Evolutionary conservation across 1,284 basidiomycete species (phyloP), one percentile per base, ranked within the genome.

Genomic region (Erythrobasidium hasegawianum): DNA sequence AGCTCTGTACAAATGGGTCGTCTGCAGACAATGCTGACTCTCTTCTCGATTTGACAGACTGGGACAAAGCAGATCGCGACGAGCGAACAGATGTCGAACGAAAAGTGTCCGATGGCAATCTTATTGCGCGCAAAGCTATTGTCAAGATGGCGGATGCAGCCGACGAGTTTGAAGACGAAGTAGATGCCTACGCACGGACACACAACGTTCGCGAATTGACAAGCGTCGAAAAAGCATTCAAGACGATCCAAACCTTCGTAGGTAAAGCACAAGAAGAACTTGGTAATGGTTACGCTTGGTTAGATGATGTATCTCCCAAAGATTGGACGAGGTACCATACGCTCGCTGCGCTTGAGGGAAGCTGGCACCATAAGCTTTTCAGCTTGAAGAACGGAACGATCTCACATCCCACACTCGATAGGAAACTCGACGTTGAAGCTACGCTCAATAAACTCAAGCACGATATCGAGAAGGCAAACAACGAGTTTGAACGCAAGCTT

Each of bases 261-360:
- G 59, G 24, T 13, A 70, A 71, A 57, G 72, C 71, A 10, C 72
- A 72, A 70, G 66, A 69, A 50, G 72, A 74, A 50, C 69, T 73
- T 24, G 69, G 71, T 0, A 59, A 60, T 13, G 70, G 73, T 0
- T 72, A 68, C 61, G 71, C 72, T 2, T 72, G 70, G 70, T 68
- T 74, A 33, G 70, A 74, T 54, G 70, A 72, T 24, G 71, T 70
- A 3, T 68, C 69, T 14, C 54, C 68, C 29, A 65, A 68, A 52
- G 73, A 74, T 29, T 74, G 73, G 73, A 49, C 45, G 66, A 66
- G 71, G 24, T 74, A 71, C 64, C 73, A 74, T 65, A 59, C 61
- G 1, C 67, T 74, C 3, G 65, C 52, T 29, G 59, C 64, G 13
- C 69, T 70, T 14, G 70, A 73, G 57, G 49, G 67, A 43, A 69